These are phyloP conservation scores for Blechomonas ayalai DNA, from an alignment of 208 protist genomes.

Conservation along the genomic window DNA sequence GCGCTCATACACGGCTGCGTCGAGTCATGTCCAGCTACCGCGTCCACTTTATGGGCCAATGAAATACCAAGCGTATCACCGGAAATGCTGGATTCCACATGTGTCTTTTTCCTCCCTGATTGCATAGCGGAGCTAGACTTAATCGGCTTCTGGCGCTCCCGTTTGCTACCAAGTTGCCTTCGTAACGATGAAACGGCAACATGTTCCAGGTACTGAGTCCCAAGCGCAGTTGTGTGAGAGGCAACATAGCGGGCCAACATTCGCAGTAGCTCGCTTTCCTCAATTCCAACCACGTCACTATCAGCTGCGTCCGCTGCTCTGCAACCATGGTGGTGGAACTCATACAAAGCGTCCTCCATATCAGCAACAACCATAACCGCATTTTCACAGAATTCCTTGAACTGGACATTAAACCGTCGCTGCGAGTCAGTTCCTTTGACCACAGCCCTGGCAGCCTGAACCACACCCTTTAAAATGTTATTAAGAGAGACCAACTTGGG, in stretches of 20 bases:
- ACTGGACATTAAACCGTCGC: slow-evolving; percentile 55
- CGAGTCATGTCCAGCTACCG: too few relatives aligned
- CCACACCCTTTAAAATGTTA: slow-evolving; percentile 12
- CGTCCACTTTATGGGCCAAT: too few relatives aligned
- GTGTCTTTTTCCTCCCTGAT: too few relatives aligned
- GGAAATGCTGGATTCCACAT: too few relatives aligned
- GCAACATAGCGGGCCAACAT: slow-evolving; percentile 47
- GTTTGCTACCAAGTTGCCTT: slow-evolving; percentile 15
- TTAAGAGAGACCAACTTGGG: slow-evolving; percentile 15
- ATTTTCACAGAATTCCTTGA: slow-evolving; percentile 59
- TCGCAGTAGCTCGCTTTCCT: slow-evolving; percentile 34
- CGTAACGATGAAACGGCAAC: slow-evolving; percentile 34
- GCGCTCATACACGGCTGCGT: too few relatives aligned
- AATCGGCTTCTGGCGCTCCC: slow-evolving; percentile 28
- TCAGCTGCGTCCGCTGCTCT: slow-evolving; percentile 23
- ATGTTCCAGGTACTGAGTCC: slow-evolving; percentile 59
- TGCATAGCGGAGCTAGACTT: too few relatives aligned
- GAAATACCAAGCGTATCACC: too few relatives aligned
- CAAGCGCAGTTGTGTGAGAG: slow-evolving; percentile 34
- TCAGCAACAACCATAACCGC: slow-evolving; percentile 38
- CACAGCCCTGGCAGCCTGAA: slow-evolving; percentile 27
- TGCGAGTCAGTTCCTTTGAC: slow-evolving; percentile 75
- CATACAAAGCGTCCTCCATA: slow-evolving; percentile 61
- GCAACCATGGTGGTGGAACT: slow-evolving; percentile 35
- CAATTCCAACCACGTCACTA: slow-evolving; percentile 29